Percentiles rank a stretch among this genome's conserved stretches.
phyloP scores from a whole-genome alignment of 257 asterid genomes.

The Paraleonurus japonicus region DNA sequence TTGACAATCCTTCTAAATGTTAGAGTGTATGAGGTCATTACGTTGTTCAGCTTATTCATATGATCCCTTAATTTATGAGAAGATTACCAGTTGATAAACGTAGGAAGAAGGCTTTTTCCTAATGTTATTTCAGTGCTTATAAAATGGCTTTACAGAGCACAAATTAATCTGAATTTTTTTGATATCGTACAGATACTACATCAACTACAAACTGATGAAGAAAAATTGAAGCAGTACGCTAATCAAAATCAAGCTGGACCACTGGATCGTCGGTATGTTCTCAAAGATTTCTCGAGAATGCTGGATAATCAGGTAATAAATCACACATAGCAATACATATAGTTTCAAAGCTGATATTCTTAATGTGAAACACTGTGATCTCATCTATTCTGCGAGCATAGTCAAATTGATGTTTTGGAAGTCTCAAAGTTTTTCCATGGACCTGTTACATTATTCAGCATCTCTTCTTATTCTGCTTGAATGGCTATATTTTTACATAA shows the following conservation, averaged over 20 bases:
- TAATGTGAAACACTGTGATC: background rate
- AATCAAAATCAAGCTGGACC: constrained; percentile 70
- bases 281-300: constrained; percentile 92
- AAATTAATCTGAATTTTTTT: constrained; percentile 15
- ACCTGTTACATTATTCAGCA: background rate
- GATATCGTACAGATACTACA: constrained; percentile 60
- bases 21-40: constrained; percentile 5
- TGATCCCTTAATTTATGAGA: background rate
- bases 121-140: background rate
- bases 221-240: constrained; percentile 73
- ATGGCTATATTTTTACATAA: background rate
- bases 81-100: background rate
- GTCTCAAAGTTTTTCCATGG: constrained; percentile 5
- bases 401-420: background rate
- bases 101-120: background rate
- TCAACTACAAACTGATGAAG: constrained; percentile 98
- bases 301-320: constrained; percentile 81
- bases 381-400: background rate
- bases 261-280: constrained; percentile 69
- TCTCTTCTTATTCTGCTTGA: background rate
- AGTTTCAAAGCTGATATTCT: background rate
- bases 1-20: constrained; percentile 3
- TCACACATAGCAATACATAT: background rate
- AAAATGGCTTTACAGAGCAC: background rate
- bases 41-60: background rate